A percentile compares a stretch with the other conserved stretches of the same genome.
Conservation (phyloP, 371 early-diverging fungal species). For the Mortierella sp. region DNA sequence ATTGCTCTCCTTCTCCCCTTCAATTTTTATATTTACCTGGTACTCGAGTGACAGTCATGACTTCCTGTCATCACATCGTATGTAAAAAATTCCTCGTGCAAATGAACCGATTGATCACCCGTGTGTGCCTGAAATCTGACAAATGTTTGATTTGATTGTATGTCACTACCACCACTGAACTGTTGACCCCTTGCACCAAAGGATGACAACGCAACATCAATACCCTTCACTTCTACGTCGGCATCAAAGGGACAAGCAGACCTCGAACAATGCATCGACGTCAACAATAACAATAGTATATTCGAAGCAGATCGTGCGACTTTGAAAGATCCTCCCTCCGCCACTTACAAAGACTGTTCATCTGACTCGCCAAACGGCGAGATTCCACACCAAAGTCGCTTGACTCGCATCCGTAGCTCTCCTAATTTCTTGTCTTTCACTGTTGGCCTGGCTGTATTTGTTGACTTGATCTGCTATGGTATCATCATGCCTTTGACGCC, state of each 20-base stretch:
- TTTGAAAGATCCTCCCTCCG: not conserved
- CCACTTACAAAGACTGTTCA: not conserved
- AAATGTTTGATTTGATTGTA: not conserved
- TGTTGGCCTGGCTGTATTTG: slow-evolving; percentile 40
- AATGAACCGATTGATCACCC: no score
- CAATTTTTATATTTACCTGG: not conserved
- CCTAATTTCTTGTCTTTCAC: slow-evolving; percentile 29
- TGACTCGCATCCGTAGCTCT: slow-evolving; percentile 25
- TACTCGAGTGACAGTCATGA: no score
- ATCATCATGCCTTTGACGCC: slow-evolving; percentile 52
- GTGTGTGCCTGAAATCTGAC: no score
- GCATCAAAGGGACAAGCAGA: not conserved
- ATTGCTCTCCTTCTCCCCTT: not conserved
- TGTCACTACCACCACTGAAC: not conserved
- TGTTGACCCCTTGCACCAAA: not conserved
- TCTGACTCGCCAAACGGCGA: not conserved
- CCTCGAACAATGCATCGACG: not conserved
- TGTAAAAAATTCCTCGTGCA: not conserved
- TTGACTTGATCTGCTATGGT: slow-evolving; percentile 43
- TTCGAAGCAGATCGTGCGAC: not conserved
- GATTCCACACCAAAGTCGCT: not conserved
- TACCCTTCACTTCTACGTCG: not conserved
- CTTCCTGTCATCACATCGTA: no score
- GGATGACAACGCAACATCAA: not conserved
- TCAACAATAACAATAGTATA: not conserved